A percentile compares a stretch with the other conserved stretches of the same genome.
Evolutionary conservation across 2,329 filamentous ascomycete species (phyloP).

Genomic region (Diaporthe vexans): DNA sequence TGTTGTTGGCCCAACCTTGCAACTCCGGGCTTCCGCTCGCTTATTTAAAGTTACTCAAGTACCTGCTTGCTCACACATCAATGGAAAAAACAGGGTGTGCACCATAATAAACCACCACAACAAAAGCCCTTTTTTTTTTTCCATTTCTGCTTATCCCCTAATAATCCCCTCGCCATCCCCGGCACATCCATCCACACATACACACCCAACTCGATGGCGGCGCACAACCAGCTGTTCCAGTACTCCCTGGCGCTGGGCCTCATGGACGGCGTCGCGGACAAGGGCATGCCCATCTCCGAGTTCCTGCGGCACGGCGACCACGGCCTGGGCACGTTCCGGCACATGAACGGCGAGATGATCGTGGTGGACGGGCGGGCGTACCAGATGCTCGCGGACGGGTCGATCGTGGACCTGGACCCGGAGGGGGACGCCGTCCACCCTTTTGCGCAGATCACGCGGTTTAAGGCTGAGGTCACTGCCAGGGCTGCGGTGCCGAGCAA

Average conservation of each 20-base stretch:
- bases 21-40: slow-evolving; percentile 7
- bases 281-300: slow-evolving; percentile 48
- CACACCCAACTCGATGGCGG: no score
- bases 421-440: slow-evolving; percentile 46
- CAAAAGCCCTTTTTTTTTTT: no score
- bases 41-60: slow-evolving; percentile 10
- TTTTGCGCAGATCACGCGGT: slow-evolving; percentile 52
- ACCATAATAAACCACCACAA: no score
- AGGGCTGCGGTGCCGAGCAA: slow-evolving; percentile 46
- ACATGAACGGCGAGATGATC: slow-evolving; percentile 54
- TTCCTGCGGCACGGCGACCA: slow-evolving; percentile 51
- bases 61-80: neutral
- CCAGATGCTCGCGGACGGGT: slow-evolving; percentile 53
- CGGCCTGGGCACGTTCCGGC: slow-evolving; percentile 52
- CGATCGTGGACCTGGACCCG: slow-evolving; percentile 46
- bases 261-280: slow-evolving; percentile 53
- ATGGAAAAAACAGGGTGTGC: neutral
- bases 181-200: no score
- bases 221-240: slow-evolving; percentile 51
- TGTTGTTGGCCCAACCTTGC: neutral
- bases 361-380: slow-evolving; percentile 50
- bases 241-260: slow-evolving; percentile 52
- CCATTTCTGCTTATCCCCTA: no score
- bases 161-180: no score
- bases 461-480: slow-evolving; percentile 44